These are phyloP conservation scores for Heliosperma pusillum DNA, from an alignment of 148 eudicot genomes.

Conservation along the genomic window DNA sequence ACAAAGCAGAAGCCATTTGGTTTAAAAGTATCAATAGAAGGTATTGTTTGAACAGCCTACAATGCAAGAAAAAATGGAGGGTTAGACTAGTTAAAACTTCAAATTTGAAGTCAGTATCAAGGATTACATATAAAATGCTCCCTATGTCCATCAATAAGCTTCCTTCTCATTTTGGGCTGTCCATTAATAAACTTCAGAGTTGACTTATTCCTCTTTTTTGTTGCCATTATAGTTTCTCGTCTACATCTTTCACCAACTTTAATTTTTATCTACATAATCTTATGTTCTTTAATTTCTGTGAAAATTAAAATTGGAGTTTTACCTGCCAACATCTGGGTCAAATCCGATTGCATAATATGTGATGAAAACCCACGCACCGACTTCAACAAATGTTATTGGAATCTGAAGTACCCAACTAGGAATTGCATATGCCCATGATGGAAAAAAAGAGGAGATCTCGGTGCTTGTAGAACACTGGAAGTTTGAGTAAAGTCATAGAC, in stretches of 20 bases:
- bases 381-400: slow-evolving; percentile 53
- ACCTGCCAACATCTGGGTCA: slow-evolving; percentile 54
- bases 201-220: too few relatives aligned
- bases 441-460: slow-evolving; percentile 58
- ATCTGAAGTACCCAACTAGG: slow-evolving; percentile 57
- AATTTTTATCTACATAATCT: too few relatives aligned
- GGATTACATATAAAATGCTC: neutral
- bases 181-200: too few relatives aligned
- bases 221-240: too few relatives aligned
- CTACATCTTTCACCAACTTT: too few relatives aligned
- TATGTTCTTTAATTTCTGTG: too few relatives aligned
- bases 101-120: neutral
- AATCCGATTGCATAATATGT: slow-evolving; percentile 71
- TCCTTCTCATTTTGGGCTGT: too few relatives aligned
- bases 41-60: slow-evolving; percentile 48
- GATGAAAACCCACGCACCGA: slow-evolving; percentile 50
- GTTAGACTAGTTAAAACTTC: neutral
- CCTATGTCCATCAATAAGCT: too few relatives aligned
- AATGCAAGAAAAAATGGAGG: neutral
- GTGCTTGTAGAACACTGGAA: slow-evolving; percentile 72
- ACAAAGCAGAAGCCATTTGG: slow-evolving; percentile 44
- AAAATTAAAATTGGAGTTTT: too few relatives aligned
- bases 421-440: slow-evolving; percentile 75
- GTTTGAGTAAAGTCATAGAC: slow-evolving; percentile 48
- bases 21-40: slow-evolving; percentile 35